These are phyloP conservation scores for Boletus vinaceobasis DNA, from an alignment of 768 basidiomycete genomes.

Conservation along the genomic window DNA sequence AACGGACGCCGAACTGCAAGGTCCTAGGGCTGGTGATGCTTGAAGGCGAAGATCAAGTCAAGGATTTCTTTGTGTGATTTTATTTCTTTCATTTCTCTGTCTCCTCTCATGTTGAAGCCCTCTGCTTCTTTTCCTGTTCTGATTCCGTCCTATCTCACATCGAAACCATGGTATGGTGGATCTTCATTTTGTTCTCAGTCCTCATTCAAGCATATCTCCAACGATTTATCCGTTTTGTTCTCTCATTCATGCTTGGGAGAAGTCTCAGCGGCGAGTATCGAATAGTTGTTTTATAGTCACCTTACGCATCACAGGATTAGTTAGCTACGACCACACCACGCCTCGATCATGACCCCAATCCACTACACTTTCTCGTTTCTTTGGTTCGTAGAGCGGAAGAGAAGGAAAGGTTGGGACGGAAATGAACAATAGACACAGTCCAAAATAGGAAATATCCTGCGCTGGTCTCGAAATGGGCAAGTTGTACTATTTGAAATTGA, in stretches of 20 bases:
- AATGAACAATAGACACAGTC: conserved; percentile 3
- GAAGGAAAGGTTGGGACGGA: conserved; percentile 1
- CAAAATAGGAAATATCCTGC: conserved; percentile 3
- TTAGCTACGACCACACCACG: conserved; percentile 22
- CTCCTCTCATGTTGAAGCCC: background rate
- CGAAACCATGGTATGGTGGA: conserved; percentile 13
- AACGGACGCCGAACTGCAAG: conserved; percentile 15
- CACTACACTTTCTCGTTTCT: background rate
- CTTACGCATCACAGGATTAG: conserved; percentile 12
- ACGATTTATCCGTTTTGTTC: conserved; percentile 3
- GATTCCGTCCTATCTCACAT: conserved; percentile 13
- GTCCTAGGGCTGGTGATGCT: conserved; percentile 3
- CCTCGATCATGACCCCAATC: conserved; percentile 18
- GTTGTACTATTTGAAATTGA: conserved; percentile 26
- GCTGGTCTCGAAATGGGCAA: background rate
- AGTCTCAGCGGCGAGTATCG: conserved; percentile 4
- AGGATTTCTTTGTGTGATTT: conserved; percentile 6
- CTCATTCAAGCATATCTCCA: conserved; percentile 13
- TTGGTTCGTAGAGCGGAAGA: background rate
- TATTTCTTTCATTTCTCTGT: conserved; percentile 4
- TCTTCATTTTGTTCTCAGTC: conserved; percentile 10
- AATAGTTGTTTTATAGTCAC: conserved; percentile 22
- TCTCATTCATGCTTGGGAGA: background rate
- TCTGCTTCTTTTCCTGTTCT: conserved; percentile 2
- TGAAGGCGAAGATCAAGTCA: conserved; percentile 8